Evolutionary conservation across 2,329 filamentous ascomycete genomes (phyloP).

Genomic region (Fusarium floridanum): DNA sequence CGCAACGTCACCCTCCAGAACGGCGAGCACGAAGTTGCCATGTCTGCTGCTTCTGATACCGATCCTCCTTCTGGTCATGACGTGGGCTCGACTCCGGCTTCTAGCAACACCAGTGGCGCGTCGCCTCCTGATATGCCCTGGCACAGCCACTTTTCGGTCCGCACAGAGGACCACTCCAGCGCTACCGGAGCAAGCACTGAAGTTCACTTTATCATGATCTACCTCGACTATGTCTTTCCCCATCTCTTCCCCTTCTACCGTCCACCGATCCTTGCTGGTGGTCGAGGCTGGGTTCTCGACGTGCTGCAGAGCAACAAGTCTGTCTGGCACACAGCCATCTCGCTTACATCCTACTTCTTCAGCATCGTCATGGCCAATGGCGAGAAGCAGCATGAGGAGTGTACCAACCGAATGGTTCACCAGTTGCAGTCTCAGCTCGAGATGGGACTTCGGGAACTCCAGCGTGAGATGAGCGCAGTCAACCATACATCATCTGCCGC

Average conservation of each 20-base stretch:
- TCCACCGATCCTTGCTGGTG: slow-evolving; percentile 67
- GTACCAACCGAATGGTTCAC: slow-evolving; percentile 52
- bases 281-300: slow-evolving; percentile 71
- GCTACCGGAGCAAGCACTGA: slow-evolving; percentile 47
- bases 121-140: slow-evolving; percentile 51
- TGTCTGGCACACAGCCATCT: slow-evolving; percentile 68
- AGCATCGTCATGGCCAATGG: slow-evolving; percentile 57
- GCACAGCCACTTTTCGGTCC: slow-evolving; percentile 48
- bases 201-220: slow-evolving; percentile 66
- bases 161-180: slow-evolving; percentile 37
- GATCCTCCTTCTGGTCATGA: slow-evolving; percentile 45
- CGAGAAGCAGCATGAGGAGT: slow-evolving; percentile 51
- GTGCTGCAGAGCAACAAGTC: slow-evolving; percentile 68
- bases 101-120: slow-evolving; percentile 47
- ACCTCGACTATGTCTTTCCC: slow-evolving; percentile 72
- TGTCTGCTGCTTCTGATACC: slow-evolving; percentile 47
- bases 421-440: slow-evolving; percentile 60
- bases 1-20: slow-evolving; percentile 40
- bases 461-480: slow-evolving; percentile 56
- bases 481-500: slow-evolving; percentile 49
- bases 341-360: slow-evolving; percentile 70
- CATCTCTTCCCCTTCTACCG: slow-evolving; percentile 74
- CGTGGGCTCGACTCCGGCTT: slow-evolving; percentile 45
- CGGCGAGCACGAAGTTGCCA: slow-evolving; percentile 10
- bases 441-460: slow-evolving; percentile 59